These are phyloP conservation scores for Citrus australasica DNA, from an alignment of 345 rosid genomes.

Conservation along the genomic window DNA sequence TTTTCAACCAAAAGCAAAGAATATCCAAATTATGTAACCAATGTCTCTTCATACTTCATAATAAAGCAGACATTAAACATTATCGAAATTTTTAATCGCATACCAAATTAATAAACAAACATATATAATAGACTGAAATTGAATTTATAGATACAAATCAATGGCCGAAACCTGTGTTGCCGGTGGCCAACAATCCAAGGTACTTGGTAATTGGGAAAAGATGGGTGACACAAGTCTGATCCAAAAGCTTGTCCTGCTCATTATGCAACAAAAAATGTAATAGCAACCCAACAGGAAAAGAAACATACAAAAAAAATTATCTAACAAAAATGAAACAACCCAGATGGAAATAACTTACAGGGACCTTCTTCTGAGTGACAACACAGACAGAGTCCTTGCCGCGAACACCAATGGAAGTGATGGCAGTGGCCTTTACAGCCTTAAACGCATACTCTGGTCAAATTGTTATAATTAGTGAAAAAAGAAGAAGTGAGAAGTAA, in stretches of 20 bases:
- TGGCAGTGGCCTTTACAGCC: slow-evolving; percentile 92
- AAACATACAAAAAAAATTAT: neutral
- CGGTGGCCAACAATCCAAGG: slow-evolving; percentile 92
- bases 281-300: slow-evolving; percentile 4
- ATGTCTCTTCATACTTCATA: neutral
- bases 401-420: slow-evolving; percentile 94
- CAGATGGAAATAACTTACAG: slow-evolving; percentile 46
- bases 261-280: slow-evolving; percentile 26
- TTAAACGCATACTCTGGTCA: slow-evolving; percentile 87
- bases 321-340: neutral
- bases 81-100: neutral
- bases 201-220: slow-evolving; percentile 86
- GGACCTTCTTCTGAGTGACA: slow-evolving; percentile 98
- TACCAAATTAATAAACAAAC: neutral
- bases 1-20: neutral
- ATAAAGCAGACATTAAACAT: neutral
- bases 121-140: neutral
- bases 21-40: neutral
- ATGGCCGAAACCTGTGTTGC: slow-evolving; percentile 66
- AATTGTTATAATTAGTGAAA: neutral
- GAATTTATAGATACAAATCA: neutral
- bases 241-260: slow-evolving; percentile 95
- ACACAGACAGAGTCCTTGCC: slow-evolving; percentile 95
- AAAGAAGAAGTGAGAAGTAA: neutral
- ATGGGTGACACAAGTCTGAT: slow-evolving; percentile 85